Base-by-base conservation (phyloP, 2,329 filamentous ascomycete species). In the Diplodia intermedia region DNA sequence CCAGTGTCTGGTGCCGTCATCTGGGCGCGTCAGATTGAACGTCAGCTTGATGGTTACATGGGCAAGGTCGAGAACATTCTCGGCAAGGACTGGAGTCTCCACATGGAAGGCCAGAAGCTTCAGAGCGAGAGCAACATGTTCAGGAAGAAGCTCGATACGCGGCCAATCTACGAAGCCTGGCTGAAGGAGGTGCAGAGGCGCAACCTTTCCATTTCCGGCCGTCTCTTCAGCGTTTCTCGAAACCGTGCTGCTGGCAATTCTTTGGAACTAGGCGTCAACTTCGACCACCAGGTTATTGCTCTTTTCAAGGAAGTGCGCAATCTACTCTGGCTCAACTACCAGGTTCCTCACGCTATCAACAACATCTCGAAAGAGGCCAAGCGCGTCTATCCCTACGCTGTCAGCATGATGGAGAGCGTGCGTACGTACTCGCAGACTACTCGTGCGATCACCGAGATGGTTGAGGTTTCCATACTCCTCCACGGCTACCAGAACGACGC, bases 281-380 rank as follows among this genome's bases (percentile, higher is more conserved):
- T 99, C 74, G 94, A 99, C 76, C 90, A 92, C 14, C 95, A 99
- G 77, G 92, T 98, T 68, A 99, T 99, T 76, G 94, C 94, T 0
- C 84, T 99, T 11, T 99, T 99, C 86, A 99, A 99, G 77, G 95
- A 99, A 82, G 97, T 97, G 31, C 89, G 96, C 50, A 99, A 99
- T 76, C 83, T 99, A 53, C 89, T 93, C 14, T 99, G 95, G 94
- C 89, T 97, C 70, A 95, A 93, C 72, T 99, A 93, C 78, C 90
- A 92, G 68, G 92, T 99, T 29, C 96, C 96, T 9, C 95, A 99
- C 79, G 89, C 92, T 15, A 93, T 99, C 75, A 96, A 91, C 79
- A 98, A 93, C 71, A 93, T 97, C 66, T 97, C 96, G 0, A 99
- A 98, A 79, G 95, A 99, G 78, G 96, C 95, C n/a, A 97, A 97